A percentile compares a stretch with the other conserved stretches of the same genome.
These are phyloP conservation scores for Backusella morwellensis DNA, from an alignment of 192 early-diverging fungal species.

Conservation along the genomic window DNA sequence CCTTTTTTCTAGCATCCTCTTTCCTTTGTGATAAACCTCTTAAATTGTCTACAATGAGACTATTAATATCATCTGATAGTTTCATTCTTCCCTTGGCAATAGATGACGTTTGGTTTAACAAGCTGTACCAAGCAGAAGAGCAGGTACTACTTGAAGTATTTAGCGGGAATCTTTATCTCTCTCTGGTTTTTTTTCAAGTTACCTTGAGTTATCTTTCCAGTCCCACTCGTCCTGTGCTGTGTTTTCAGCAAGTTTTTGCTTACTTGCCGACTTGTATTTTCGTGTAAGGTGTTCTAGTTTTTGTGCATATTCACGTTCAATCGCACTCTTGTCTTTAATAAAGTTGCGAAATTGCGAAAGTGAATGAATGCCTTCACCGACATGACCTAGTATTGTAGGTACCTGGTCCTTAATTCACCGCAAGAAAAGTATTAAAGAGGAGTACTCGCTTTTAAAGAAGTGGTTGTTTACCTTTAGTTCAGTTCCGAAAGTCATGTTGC, in stretches of 20 bases:
- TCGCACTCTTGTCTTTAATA: slow-evolving; percentile 61
- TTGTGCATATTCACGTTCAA: slow-evolving; percentile 70
- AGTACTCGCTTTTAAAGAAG: not conserved
- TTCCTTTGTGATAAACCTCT: slow-evolving; percentile 54
- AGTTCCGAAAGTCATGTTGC: slow-evolving; percentile 25
- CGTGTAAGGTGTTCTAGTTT: slow-evolving; percentile 61
- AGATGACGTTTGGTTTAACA: slow-evolving; percentile 57
- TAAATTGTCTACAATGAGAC: slow-evolving; percentile 49
- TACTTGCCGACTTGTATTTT: slow-evolving; percentile 50
- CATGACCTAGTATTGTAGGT: slow-evolving; percentile 47
- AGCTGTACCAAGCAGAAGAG: slow-evolving; percentile 53
- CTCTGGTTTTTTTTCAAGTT: not conserved
- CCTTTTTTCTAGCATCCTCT: slow-evolving; percentile 73
- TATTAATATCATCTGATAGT: slow-evolving; percentile 53
- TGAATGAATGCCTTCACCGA: slow-evolving; percentile 57
- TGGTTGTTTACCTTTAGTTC: slow-evolving; percentile 17
- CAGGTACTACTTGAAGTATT: slow-evolving; percentile 42
- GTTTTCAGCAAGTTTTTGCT: slow-evolving; percentile 16
- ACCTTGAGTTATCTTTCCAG: slow-evolving; percentile 42
- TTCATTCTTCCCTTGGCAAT: slow-evolving; percentile 46
- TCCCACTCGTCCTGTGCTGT: slow-evolving; percentile 26
- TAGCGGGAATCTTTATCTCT: not conserved
- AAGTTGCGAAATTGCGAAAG: slow-evolving; percentile 68
- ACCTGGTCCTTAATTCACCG: slow-evolving; percentile 46
- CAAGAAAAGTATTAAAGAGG: not conserved